These are phyloP conservation scores for Crithidia expoeki DNA, from an alignment of 208 protist species.

Conservation along the genomic window DNA sequence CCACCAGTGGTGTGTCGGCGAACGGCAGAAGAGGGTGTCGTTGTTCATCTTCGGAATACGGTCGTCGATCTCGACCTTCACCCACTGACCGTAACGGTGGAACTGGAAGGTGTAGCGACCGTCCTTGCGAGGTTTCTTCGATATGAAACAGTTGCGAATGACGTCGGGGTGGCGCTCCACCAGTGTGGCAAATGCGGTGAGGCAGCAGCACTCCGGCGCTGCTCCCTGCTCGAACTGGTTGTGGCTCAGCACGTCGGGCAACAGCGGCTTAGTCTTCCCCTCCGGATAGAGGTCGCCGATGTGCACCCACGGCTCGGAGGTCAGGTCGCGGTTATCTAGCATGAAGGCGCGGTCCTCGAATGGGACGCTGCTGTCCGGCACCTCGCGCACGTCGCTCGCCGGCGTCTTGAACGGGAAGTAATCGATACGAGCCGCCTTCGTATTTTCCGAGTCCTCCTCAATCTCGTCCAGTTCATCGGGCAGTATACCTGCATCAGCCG, in stretches of 20 bases:
- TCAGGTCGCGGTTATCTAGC: slow-evolving; percentile 50
- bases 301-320: slow-evolving; percentile 60
- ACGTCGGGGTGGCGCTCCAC: slow-evolving; percentile 51
- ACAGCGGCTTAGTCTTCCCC: slow-evolving; percentile 60
- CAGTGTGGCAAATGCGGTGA: slow-evolving; percentile 51
- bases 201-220: slow-evolving; percentile 54
- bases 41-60: slow-evolving; percentile 49
- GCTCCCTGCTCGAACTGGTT: slow-evolving; percentile 67
- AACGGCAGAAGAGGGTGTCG: slow-evolving; percentile 58
- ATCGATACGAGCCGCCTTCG: slow-evolving; percentile 55
- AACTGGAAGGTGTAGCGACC: slow-evolving; percentile 79
- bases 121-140: slow-evolving; percentile 54
- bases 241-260: slow-evolving; percentile 52
- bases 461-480: slow-evolving; percentile 58
- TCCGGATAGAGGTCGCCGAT: slow-evolving; percentile 66
- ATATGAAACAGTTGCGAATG: slow-evolving; percentile 63
- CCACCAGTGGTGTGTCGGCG: slow-evolving; percentile 69
- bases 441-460: slow-evolving; percentile 73
- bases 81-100: slow-evolving; percentile 64
- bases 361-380: slow-evolving; percentile 57
- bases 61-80: slow-evolving; percentile 78
- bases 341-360: slow-evolving; percentile 60
- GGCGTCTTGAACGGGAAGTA: slow-evolving; percentile 47
- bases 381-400: slow-evolving; percentile 34
- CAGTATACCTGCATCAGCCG: slow-evolving; percentile 65